These are phyloP conservation scores for Kwoniella dejecticola DNA, from an alignment of 768 basidiomycete species.

Conservation along the genomic window DNA sequence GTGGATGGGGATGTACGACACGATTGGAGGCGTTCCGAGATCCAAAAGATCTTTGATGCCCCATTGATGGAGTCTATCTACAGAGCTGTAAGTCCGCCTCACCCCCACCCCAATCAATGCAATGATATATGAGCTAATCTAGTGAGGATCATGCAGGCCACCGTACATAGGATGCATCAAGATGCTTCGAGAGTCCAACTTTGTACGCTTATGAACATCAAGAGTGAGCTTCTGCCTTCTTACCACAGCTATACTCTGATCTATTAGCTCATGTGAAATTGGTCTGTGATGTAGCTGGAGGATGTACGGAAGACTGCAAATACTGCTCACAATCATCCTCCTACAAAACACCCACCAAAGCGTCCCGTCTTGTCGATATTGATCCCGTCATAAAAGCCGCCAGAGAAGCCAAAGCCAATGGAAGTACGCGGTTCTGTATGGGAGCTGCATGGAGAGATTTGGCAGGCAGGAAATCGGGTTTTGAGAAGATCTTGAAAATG, in stretches of 20 bases:
- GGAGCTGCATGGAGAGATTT: conserved; percentile 98
- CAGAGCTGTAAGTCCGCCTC: conserved; percentile 62
- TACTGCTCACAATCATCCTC: conserved; percentile 98
- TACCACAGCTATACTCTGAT: too few species aligned
- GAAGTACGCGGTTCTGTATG: conserved; percentile 98
- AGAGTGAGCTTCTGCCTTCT: conserved; percentile 65
- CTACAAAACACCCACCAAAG: conserved; percentile 84
- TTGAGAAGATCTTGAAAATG: conserved; percentile 90
- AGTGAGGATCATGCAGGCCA: conserved; percentile 53
- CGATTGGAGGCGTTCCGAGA: conserved; percentile 76
- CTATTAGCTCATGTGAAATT: not conserved
- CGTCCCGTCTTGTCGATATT: conserved; percentile 79
- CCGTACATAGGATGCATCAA: conserved; percentile 80
- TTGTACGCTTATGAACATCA: conserved; percentile 98
- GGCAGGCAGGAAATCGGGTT: conserved; percentile 86
- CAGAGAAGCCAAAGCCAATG: conserved; percentile 89
- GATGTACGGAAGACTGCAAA: conserved; percentile 94
- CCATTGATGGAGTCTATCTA: conserved; percentile 88
- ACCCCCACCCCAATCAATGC: not conserved
- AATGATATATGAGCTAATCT: conserved; percentile 1
- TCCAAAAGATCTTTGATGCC: conserved; percentile 79
- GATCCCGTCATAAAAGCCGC: conserved; percentile 93
- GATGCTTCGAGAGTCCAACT: conserved; percentile 89
- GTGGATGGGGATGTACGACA: conserved; percentile 59
- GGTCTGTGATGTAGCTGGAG: conserved; percentile 67